phyloP scores from a whole-genome alignment of 805 yeast species.

The Candida boidinii region DNA sequence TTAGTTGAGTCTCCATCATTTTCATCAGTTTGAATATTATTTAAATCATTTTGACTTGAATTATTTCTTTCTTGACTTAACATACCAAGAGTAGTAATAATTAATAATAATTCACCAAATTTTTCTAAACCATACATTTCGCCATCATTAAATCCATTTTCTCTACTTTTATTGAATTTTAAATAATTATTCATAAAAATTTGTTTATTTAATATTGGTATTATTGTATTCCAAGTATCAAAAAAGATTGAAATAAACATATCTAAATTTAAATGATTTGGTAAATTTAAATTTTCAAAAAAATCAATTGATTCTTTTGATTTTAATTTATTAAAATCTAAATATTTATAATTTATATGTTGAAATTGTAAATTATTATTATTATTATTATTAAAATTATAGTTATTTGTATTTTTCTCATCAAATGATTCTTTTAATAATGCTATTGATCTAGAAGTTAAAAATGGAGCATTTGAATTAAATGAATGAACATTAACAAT shows the following conservation, averaged over 20 bases:
- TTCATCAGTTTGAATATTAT: conserved; percentile 1
- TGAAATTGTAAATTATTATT: conserved; percentile 11
- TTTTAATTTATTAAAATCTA: conserved; percentile 30
- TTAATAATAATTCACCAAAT: conserved; percentile 45
- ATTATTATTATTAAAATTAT: neutral
- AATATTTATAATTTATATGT: conserved; percentile 21
- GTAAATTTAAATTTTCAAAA: conserved; percentile 33
- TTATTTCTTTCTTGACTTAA: conserved; percentile 27
- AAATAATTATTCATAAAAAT: conserved; percentile 58
- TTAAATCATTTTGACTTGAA: conserved; percentile 7
- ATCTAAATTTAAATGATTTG: conserved; percentile 55
- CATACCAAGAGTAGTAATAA: conserved; percentile 44
- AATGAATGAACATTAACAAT: conserved; percentile 67
- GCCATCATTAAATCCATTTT: conserved; percentile 31
- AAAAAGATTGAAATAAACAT: conserved; percentile 60
- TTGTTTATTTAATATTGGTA: conserved; percentile 63
- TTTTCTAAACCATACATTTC: conserved; percentile 37
- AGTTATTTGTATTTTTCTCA: conserved; percentile 23
- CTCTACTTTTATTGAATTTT: conserved; percentile 36
- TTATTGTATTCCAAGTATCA: conserved; percentile 65
- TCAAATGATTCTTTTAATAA: conserved; percentile 46
- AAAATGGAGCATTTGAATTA: conserved; percentile 58
- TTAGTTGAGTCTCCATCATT: neutral
- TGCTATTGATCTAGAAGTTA: conserved; percentile 66
- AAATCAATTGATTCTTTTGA: conserved; percentile 36